Evolutionary conservation across 495 filamentous ascomycete genomes (phyloP).

Genomic region (Alectoria sarmentosa): DNA sequence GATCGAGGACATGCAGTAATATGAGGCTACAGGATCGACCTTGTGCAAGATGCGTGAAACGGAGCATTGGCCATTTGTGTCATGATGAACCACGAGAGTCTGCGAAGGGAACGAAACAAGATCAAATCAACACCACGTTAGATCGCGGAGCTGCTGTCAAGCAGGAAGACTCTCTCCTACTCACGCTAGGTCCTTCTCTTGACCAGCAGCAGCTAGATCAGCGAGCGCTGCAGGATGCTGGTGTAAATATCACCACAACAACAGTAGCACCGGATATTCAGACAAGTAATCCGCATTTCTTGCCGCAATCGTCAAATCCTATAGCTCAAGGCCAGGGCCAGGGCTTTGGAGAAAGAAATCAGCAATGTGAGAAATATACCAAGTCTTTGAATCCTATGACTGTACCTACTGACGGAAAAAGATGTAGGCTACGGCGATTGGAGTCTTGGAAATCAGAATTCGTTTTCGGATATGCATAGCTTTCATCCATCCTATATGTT

Average conservation of each 20-base stretch:
- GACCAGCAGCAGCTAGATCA: conserved; percentile 29
- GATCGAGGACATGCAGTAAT: neutral
- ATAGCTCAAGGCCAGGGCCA: conserved; percentile 14
- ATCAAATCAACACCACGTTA: conserved; percentile 52
- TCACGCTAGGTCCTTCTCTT: conserved; percentile 30
- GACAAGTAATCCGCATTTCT: conserved; percentile 5
- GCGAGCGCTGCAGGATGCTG: conserved; percentile 22
- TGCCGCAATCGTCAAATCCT: conserved; percentile 8
- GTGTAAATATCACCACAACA: neutral
- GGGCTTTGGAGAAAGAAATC: conserved; percentile 42
- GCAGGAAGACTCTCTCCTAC: conserved; percentile 34
- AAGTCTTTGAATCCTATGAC: conserved; percentile 14
- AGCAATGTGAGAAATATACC: conserved; percentile 62
- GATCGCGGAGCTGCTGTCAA: conserved; percentile 52
- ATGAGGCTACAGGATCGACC: conserved; percentile 65
- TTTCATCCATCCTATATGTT: conserved; percentile 95
- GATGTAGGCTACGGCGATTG: conserved; percentile 62
- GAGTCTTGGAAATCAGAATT: conserved; percentile 64
- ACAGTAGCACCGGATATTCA: conserved; percentile 7
- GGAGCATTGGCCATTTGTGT: conserved; percentile 97
- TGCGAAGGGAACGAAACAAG: conserved; percentile 64
- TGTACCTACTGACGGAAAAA: conserved; percentile 33
- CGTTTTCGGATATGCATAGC: conserved; percentile 89
- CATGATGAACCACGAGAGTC: conserved; percentile 92
- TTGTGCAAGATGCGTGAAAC: conserved; percentile 96